Percentiles rank a stretch among this genome's conserved stretches.
phyloP scores from a whole-genome alignment of 495 filamentous ascomycete species.

The Hyaloscypha hepaticicola region DNA sequence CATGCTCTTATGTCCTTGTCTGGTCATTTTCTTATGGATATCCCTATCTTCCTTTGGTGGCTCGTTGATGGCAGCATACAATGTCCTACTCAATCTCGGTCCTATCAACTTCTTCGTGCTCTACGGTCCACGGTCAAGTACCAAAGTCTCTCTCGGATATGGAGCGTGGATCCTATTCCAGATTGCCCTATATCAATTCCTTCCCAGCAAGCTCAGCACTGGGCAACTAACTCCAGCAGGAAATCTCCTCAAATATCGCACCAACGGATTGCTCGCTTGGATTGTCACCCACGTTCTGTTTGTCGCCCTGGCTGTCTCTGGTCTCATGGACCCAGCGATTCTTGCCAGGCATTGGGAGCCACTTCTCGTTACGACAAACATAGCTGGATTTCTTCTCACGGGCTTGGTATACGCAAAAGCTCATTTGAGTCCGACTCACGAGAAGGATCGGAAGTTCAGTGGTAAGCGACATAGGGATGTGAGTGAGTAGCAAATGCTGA shows the following conservation, averaged over 20 bases:
- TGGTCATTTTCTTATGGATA: constrained; percentile 27
- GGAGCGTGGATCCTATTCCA: constrained; percentile 23
- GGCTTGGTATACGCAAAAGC: constrained; percentile 42
- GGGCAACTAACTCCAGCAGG: constrained; percentile 30
- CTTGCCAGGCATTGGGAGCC: constrained; percentile 45
- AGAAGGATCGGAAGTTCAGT: constrained; percentile 44
- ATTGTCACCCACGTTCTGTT: constrained; percentile 38
- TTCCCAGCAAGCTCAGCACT: constrained; percentile 22
- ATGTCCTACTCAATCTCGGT: constrained; percentile 6
- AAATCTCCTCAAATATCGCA: constrained; percentile 26
- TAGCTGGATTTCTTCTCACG: constrained; percentile 41
- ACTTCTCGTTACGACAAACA: constrained; percentile 41
- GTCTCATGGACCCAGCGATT: constrained; percentile 40
- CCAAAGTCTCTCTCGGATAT: constrained; percentile 14
- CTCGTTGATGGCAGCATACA: constrained; percentile 6
- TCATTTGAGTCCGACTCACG: constrained; percentile 40
- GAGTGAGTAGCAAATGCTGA: background rate
- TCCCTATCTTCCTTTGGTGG: constrained; percentile 22
- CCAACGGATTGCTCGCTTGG: constrained; percentile 46
- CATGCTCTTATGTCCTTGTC: constrained; percentile 20
- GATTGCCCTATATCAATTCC: constrained; percentile 18
- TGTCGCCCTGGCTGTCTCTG: constrained; percentile 24
- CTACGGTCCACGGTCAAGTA: constrained; percentile 10
- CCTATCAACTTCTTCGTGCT: constrained; percentile 14
- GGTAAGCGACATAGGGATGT: constrained; percentile 30